These are phyloP conservation scores for Russula foetens DNA, from an alignment of 768 basidiomycete genomes.

Conservation along the genomic window DNA sequence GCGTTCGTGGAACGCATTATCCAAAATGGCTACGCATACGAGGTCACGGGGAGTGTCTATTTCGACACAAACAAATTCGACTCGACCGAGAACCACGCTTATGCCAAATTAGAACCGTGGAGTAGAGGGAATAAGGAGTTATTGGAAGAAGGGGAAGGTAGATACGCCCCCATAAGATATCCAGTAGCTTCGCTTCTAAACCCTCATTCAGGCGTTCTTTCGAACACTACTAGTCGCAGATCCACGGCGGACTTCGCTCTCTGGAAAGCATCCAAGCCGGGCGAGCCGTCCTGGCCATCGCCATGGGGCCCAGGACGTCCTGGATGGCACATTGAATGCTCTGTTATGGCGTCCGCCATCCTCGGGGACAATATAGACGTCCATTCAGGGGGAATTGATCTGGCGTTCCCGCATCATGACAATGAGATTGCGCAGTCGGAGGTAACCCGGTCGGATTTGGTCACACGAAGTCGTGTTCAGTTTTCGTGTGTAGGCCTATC, in stretches of 20 bases:
- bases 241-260: constrained; percentile 92
- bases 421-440: constrained; percentile 98
- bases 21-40: constrained; percentile 77
- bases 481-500: constrained; percentile 63
- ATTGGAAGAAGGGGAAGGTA: constrained; percentile 89
- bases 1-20: constrained; percentile 80
- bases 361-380: constrained; percentile 92
- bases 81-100: constrained; percentile 64
- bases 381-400: constrained; percentile 93
- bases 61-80: constrained; percentile 86
- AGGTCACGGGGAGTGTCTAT: constrained; percentile 76
- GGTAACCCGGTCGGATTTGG: constrained; percentile 33
- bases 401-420: constrained; percentile 99
- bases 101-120: constrained; percentile 94
- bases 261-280: constrained; percentile 95
- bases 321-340: constrained; percentile 99
- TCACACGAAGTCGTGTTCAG: constrained; percentile 4
- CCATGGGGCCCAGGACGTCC: constrained; percentile 95
- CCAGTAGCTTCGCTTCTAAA: neutral
- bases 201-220: constrained; percentile 42
- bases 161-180: neutral
- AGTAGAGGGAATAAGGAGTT: constrained; percentile 89
- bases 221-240: constrained; percentile 52
- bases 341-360: constrained; percentile 92
- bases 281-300: constrained; percentile 94